These are phyloP conservation scores for Lavandula angustifolia DNA, from an alignment of 257 asterid genomes.

Conservation along the genomic window DNA sequence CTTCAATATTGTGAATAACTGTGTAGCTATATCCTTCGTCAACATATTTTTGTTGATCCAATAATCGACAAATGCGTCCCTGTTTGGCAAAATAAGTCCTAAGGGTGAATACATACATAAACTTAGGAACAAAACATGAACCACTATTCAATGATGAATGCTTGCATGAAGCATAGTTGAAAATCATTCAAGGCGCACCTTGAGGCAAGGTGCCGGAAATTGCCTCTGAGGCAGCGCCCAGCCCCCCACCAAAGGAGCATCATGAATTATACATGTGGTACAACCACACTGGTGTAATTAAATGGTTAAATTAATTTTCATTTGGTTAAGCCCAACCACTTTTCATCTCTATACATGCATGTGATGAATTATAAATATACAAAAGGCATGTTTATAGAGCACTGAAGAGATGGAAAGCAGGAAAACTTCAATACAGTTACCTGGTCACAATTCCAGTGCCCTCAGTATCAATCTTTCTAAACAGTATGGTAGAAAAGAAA, in stretches of 20 bases:
- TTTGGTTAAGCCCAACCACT: not conserved
- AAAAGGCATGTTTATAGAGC: not conserved
- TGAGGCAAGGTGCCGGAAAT: too few relatives aligned
- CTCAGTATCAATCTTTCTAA: constrained; percentile 73
- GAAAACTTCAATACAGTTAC: constrained; percentile 38
- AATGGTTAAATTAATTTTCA: not conserved
- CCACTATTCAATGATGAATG: constrained; percentile 16
- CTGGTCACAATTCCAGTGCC: constrained; percentile 76
- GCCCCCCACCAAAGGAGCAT: too few relatives aligned
- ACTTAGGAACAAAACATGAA: constrained; percentile 28
- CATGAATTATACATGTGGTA: too few relatives aligned
- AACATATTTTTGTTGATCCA: constrained; percentile 89
- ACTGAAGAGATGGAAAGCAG: not conserved
- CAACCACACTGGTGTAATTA: not conserved
- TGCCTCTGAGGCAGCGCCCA: too few relatives aligned
- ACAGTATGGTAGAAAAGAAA: constrained; percentile 82
- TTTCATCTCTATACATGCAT: not conserved
- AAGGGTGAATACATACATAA: constrained; percentile 25
- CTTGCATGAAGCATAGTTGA: not conserved
- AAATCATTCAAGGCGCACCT: too few relatives aligned
- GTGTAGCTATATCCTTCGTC: constrained; percentile 81
- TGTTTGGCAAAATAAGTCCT: constrained; percentile 33
- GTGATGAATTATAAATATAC: not conserved
- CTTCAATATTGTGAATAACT: constrained; percentile 78
- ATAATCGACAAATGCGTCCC: constrained; percentile 92